Evolutionary conservation across 2,329 filamentous ascomycete genomes (phyloP).

Genomic region (Magnaporthales sp.): DNA sequence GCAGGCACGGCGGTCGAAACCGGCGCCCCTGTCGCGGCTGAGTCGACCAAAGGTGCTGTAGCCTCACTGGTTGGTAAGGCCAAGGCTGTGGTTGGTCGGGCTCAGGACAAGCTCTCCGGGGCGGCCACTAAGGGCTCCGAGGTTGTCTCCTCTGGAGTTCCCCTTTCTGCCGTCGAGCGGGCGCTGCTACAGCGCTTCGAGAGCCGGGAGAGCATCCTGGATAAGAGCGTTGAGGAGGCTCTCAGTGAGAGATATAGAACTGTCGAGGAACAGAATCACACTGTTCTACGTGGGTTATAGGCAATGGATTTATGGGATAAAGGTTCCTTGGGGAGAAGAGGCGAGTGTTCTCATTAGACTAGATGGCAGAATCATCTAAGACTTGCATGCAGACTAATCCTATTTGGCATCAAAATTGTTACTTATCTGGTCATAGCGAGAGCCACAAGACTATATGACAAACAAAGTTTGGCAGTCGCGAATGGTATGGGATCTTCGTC

Average conservation of each 20-base stretch:
- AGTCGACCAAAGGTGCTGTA: constrained; percentile 27
- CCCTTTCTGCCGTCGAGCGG: constrained; percentile 33
- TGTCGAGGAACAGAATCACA: constrained; percentile 32
- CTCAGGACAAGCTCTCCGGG: constrained; percentile 25
- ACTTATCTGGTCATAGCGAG: neutral
- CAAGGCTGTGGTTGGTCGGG: constrained; percentile 24
- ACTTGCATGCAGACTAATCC: neutral
- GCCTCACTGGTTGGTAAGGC: constrained; percentile 24
- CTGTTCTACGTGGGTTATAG: constrained; percentile 29
- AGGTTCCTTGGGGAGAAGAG: neutral
- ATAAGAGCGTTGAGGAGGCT: constrained; percentile 43
- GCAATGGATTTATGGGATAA: neutral
- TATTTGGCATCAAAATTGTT: neutral
- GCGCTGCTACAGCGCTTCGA: constrained; percentile 44
- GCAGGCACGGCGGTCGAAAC: constrained; percentile 15
- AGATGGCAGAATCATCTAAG: neutral
- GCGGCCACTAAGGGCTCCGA: constrained; percentile 16
- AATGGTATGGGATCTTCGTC: neutral
- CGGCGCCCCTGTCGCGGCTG: constrained; percentile 15
- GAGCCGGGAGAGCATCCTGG: constrained; percentile 26
- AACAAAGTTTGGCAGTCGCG: neutral
- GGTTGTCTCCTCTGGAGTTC: constrained; percentile 15
- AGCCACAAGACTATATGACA: neutral
- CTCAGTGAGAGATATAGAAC: constrained; percentile 45
- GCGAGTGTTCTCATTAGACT: neutral